These are phyloP conservation scores for Pleurotus sapidus DNA, from an alignment of 768 basidiomycete genomes.

Conservation along the genomic window DNA sequence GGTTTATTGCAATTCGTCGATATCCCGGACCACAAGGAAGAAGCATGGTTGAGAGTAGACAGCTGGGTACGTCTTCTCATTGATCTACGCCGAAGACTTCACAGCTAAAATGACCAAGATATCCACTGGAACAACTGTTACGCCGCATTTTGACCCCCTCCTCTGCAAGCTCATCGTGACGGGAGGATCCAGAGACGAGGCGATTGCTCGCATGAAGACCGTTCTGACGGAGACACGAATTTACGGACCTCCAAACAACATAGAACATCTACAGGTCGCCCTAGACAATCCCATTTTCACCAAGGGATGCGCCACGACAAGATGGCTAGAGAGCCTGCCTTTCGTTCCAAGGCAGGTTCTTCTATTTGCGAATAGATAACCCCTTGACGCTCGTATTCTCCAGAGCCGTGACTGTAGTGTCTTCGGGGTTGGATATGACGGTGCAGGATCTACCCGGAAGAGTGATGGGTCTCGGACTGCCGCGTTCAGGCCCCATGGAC, in stretches of 20 bases:
- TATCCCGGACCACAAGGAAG: conserved; percentile 22
- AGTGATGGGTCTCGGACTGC: conserved; percentile 52
- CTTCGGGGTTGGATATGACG: conserved; percentile 52
- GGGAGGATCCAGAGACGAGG: conserved; percentile 41
- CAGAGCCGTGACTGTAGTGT: conserved; percentile 52
- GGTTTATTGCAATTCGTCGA: conserved; percentile 60
- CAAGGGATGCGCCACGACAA: conserved; percentile 44
- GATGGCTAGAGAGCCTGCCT: conserved; percentile 41
- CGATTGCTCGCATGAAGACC: conserved; percentile 36
- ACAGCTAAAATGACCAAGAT: conserved; percentile 25
- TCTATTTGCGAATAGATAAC: neutral
- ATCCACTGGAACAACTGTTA: conserved; percentile 47
- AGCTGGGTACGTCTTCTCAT: conserved; percentile 41
- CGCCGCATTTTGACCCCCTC: conserved; percentile 55
- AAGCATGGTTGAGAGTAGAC: conserved; percentile 60
- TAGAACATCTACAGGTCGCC: conserved; percentile 47
- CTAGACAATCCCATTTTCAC: conserved; percentile 34
- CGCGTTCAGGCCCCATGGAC: conserved; percentile 66
- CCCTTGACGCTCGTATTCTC: neutral
- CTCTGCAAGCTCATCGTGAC: conserved; percentile 59
- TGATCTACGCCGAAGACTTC: no score
- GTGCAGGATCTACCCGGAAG: conserved; percentile 61
- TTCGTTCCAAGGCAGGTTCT: conserved; percentile 35
- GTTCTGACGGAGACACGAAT: conserved; percentile 40
- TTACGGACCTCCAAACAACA: conserved; percentile 59